Evolutionary conservation across 1,284 basidiomycete genomes (phyloP), one percentile per base, ranked within the genome.

Genomic region (Amylostereum areolatum): DNA sequence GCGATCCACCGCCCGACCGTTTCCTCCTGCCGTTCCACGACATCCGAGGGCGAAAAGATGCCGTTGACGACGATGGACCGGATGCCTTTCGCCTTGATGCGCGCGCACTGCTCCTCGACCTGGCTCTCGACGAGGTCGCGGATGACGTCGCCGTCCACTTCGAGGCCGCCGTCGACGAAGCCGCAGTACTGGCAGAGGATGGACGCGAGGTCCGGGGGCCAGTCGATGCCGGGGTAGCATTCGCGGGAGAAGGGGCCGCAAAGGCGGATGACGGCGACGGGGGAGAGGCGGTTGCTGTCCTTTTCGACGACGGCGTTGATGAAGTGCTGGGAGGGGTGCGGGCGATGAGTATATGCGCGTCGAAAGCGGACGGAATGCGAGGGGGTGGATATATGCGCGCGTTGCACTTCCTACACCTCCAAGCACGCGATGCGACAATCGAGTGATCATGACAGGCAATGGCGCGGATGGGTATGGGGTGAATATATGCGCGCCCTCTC

Each of bases 261-360:
- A n/a, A 80, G 65, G 46, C 78, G 74, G 33, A 80, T 64, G 46
- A 80, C 74, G 0, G 78, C 78, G 1, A 80, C 77, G 41, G 72
- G 74, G 27, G 73, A 68, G 3, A 80, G 66, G 3, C 72, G 66
- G 5, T 67, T 59, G 24, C 62, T 61, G 53, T 80, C 73, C 34
- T 70, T 64, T 59, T 80, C 77, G 40, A 80, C 62, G 2, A 80
- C 71, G 0, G 78, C 77, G 52, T 80, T 80, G 49, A 79, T 69
- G 62, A 80, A 80, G 41, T 50, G 48, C 35, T 49, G 18, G 18
- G 18, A 18, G 18, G 18, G 18, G 18, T 18, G 18, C 18, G 18
- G 18, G 18, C 18, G 18, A 18, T 18, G 18, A 18, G 18, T 18
- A 18, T 18, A 18, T 18, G 18, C 18, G 18, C 18, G 18, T 18